Evolutionary conservation across 805 yeast genomes (phyloP).

Genomic region (Kuraishia cidri): DNA sequence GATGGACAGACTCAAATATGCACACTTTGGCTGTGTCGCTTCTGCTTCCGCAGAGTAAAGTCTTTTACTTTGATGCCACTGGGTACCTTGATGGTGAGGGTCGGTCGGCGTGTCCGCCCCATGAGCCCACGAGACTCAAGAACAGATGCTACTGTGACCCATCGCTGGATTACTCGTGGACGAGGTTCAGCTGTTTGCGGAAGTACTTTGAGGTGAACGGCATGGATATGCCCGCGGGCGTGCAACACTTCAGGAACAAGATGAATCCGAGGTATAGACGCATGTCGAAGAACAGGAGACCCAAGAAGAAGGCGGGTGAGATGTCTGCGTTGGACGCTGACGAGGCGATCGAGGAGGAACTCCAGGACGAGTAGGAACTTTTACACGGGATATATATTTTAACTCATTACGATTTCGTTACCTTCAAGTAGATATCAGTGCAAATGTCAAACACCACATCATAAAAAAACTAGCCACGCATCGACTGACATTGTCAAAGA

Average conservation of each 20-base stretch:
- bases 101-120: constrained; percentile 11
- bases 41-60: constrained; percentile 31
- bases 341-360: neutral
- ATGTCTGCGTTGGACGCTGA: neutral
- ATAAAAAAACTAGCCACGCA: constrained; percentile 43
- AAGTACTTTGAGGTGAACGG: constrained; percentile 21
- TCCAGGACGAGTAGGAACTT: neutral
- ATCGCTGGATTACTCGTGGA: constrained; percentile 29
- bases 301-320: neutral
- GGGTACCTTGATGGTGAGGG: constrained; percentile 11
- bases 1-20: constrained; percentile 51
- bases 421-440: constrained; percentile 21
- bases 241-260: constrained; percentile 4
- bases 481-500: constrained; percentile 32
- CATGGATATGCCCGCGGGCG: constrained; percentile 10
- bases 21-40: constrained; percentile 27
- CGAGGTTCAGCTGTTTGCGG: constrained; percentile 36
- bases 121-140: constrained; percentile 6
- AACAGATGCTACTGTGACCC: constrained; percentile 16
- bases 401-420: neutral
- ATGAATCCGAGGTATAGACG: neutral
- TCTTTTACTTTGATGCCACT: constrained; percentile 41
- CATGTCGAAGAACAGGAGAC: neutral
- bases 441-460: constrained; percentile 51
- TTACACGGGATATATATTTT: neutral